Evolutionary conservation across 345 rosid species (phyloP).

Genomic region (Xanthoceras sorbifolium): DNA sequence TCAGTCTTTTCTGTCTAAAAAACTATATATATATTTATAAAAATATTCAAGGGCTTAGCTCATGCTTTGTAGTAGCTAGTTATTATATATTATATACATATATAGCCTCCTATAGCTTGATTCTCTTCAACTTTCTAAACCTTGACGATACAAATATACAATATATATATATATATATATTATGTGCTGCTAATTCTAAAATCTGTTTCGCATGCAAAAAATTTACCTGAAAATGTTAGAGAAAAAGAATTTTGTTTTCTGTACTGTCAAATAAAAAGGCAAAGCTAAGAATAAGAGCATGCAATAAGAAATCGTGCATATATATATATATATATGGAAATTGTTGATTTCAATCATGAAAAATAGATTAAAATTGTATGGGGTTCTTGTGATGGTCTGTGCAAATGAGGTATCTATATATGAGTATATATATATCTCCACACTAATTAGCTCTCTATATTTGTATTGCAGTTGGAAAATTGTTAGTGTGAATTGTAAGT

Average conservation of each 20-base stretch:
- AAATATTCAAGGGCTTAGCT: slow-evolving; percentile 28
- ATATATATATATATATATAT: neutral
- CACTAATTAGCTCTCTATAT: neutral
- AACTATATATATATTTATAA: slow-evolving; percentile 17
- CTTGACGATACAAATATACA: neutral
- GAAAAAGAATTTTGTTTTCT: neutral
- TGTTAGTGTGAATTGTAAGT: too few species aligned
- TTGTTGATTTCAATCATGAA: neutral
- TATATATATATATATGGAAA: neutral
- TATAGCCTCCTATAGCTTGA: slow-evolving; percentile 26
- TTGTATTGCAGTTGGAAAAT: too few species aligned
- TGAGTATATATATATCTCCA: too few species aligned
- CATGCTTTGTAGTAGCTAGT: slow-evolving; percentile 31
- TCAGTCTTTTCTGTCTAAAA: slow-evolving; percentile 25
- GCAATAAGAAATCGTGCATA: neutral
- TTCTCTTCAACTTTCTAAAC: slow-evolving; percentile 24
- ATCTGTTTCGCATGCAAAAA: slow-evolving; percentile 10
- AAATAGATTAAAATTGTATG: neutral
- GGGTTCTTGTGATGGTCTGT: neutral
- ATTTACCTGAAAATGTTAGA: neutral
- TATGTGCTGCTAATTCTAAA: neutral
- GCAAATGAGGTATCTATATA: neutral
- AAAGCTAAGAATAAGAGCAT: neutral
- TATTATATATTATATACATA: neutral
- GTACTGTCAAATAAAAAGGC: neutral